A percentile compares a stretch with the other conserved stretches of the same genome.
Evolutionary conservation across 768 basidiomycete genomes (phyloP).

Genomic region (Coprinellus aureogranulatus): DNA sequence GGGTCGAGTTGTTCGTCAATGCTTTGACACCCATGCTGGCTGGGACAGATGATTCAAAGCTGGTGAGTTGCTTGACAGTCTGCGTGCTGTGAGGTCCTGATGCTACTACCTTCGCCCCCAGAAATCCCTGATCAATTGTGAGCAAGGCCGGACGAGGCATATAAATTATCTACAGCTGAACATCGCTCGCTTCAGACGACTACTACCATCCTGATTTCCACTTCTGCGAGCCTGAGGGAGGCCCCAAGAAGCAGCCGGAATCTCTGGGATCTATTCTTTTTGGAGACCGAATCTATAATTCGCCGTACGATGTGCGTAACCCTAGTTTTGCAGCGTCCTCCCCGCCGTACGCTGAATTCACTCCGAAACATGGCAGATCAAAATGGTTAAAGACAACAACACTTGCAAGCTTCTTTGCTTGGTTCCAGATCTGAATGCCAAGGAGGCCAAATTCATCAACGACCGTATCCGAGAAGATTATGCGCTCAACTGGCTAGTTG

Average conservation of each 20-base stretch:
- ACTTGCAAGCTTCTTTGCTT: constrained; percentile 79
- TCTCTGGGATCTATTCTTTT: constrained; percentile 93
- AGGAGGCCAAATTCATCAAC: constrained; percentile 87
- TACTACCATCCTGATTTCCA: constrained; percentile 86
- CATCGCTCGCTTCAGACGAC: constrained; percentile 57
- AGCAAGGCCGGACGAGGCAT: constrained; percentile 17
- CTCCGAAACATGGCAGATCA: constrained; percentile 53
- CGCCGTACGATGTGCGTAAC: constrained; percentile 74
- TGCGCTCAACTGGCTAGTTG: constrained; percentile 90
- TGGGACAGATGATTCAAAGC: constrained; percentile 64
- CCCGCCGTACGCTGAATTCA: constrained; percentile 10
- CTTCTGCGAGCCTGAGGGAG: constrained; percentile 80
- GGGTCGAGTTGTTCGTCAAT: constrained; percentile 81
- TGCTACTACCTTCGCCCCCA: constrained; percentile 24
- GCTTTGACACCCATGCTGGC: constrained; percentile 83
- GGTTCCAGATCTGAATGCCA: constrained; percentile 49
- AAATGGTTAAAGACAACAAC: constrained; percentile 73
- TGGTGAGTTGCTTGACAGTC: constrained; percentile 47
- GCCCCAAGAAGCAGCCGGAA: constrained; percentile 74
- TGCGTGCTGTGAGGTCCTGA: background rate
- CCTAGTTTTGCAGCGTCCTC: background rate
- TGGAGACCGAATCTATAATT: constrained; percentile 91
- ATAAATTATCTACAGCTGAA: background rate
- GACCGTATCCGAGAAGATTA: constrained; percentile 90
- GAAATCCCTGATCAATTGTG: constrained; percentile 93